Base-by-base conservation (phyloP, 2,329 filamentous ascomycete genomes). In the Berkeleyomyces rouxiae region DNA sequence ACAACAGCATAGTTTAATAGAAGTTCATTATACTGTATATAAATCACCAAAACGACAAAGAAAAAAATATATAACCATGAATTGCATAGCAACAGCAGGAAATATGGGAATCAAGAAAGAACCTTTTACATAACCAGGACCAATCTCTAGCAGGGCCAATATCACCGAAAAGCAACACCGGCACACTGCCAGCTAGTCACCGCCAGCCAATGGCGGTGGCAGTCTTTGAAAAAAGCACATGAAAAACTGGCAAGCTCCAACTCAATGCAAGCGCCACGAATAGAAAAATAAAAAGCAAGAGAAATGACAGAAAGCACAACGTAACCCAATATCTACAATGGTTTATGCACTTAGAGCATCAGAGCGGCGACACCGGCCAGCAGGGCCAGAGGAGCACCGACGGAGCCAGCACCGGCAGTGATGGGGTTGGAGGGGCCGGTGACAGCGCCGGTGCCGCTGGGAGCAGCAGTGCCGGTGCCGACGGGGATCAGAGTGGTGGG, bases 401-500 rank as follows among this genome's bases (percentile, higher is more conserved):
- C 55, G 43, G 53, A 49, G 49, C 67, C 64, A 36, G 66, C 46
- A 51, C 43, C 58, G 49, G 63, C 42, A 2, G 66, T 63, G 40
- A 67, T 63, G 55, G 65, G 63, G 43, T 64, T 43, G 44, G 66
- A 58, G 42, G 67, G 64, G 47, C 67, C 66, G 64, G 64, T 60
- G 59, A 65, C 64, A 59, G 67, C 66, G 57, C 66, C 62, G 44
- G 65, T 57, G 60, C 64, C 64, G 42, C 69, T 66, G 40, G 66
- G 65, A 62, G 67, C 67, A 65, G 71, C 67, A 60, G 67, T 65
- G 55, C 61, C 61, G 16, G 62, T 43, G 58, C 51, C 51, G 23
- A 55, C 51, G 64, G 67, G 64, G 65, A 65, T 62, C 64, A 67
- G 67, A 67, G 64, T 64, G 61, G 67, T 72, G 66, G 68, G 67